Evolutionary conservation across 2,329 filamentous ascomycete species (phyloP), one percentile per base, ranked within the genome.

Genomic region (Aureobasidium leucospermi): DNA sequence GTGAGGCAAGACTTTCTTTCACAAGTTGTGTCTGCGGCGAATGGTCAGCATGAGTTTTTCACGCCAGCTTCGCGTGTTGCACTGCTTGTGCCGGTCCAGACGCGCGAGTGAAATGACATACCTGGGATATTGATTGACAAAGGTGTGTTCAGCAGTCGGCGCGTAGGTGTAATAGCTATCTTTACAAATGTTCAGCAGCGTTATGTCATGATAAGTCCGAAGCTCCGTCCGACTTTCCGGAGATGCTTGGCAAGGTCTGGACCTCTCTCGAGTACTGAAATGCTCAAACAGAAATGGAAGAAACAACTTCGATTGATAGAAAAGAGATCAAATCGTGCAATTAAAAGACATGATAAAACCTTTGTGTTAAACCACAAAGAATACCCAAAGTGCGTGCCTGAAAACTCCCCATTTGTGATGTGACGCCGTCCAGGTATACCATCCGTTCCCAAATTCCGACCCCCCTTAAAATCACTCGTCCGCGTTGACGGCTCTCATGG

Each of bases 401-500:
- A 31, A 56, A 38, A 38, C 19, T 29, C 51, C 23, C 4, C 36
- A 28, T 43, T 43, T 32, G 39, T 16, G n/a, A 28, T 19, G n/a
- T 10, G 28, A 56, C 51, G 51, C 51, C 51, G 7, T 34, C 38
- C 41, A 36, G 31, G 52, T 56, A 56, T 58, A 48, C 34, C 42
- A 29, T 16, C 36, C 39, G 32, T n/a, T 41, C 19, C 43, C 16
- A 23, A 23, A 13, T 48, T 19, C 23, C 43, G 15, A 15, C 9
- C 23, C 23, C 23, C 23, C 23, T 23, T 23, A 23, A 23, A 23
- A 29, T 58, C 41, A 58, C 31, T 58, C 55, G 5, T 58, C 55
- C 6, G 55, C 43, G 43, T 58, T 58, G 43, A 58, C 55, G 38
- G 55, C 55, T 58, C 55, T 47, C 55, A 58, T 58, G 19, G 55